phyloP scores from a whole-genome alignment of 148 eudicot genomes.

The Heliamphora exappendiculata region DNA sequence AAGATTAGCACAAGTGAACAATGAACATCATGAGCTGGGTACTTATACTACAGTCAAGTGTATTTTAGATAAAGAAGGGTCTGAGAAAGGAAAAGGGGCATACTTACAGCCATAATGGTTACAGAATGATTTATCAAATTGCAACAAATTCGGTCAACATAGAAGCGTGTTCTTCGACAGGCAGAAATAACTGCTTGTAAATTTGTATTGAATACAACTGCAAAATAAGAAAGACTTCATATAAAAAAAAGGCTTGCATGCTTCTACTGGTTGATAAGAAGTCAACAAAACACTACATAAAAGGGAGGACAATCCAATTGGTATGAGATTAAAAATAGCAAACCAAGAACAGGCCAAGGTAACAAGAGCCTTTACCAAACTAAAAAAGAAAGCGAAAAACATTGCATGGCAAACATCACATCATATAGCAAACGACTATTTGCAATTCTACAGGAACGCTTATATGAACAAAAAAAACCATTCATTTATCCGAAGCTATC shows the following conservation, averaged over 20 bases:
- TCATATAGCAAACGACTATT: neutral
- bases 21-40: neutral
- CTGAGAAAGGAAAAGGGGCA: too few species aligned
- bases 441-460: neutral
- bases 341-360: neutral
- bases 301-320: neutral
- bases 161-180: constrained; percentile 65
- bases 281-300: neutral
- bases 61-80: too few species aligned
- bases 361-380: neutral
- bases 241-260: neutral
- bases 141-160: constrained; percentile 54
- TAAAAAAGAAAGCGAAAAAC: neutral
- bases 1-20: neutral
- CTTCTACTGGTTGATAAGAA: neutral
- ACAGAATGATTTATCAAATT: constrained; percentile 55
- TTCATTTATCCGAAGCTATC: neutral
- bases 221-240: constrained; percentile 15
- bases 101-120: constrained; percentile 68
- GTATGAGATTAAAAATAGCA: neutral
- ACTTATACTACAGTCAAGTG: too few species aligned
- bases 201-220: constrained; percentile 69
- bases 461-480: neutral
- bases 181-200: constrained; percentile 52
- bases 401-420: neutral